These are phyloP conservation scores for Alternaria triticina DNA, from an alignment of 2,329 filamentous ascomycete genomes.

Conservation along the genomic window DNA sequence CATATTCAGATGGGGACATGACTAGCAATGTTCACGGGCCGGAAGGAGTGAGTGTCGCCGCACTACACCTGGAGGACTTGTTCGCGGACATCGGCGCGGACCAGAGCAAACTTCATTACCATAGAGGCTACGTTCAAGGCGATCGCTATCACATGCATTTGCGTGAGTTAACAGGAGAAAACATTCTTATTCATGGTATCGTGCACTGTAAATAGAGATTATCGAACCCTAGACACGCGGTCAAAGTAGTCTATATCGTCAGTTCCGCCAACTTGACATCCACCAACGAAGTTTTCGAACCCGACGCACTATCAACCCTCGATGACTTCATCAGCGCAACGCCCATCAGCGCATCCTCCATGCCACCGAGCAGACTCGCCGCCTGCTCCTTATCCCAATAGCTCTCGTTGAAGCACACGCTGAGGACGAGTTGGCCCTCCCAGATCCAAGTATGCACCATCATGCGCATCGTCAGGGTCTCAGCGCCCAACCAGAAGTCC, in stretches of 20 bases:
- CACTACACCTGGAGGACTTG: not conserved
- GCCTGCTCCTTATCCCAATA: conserved; percentile 27
- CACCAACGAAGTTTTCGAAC: not conserved
- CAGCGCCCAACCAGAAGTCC: conserved; percentile 32
- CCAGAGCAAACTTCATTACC: not conserved
- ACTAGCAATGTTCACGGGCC: not conserved
- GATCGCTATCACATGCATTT: not conserved
- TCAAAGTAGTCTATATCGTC: not conserved
- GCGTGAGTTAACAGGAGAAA: not conserved
- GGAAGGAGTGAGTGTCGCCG: not conserved
- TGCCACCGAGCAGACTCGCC: conserved; percentile 15
- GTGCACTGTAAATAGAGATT: not conserved
- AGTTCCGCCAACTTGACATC: not conserved
- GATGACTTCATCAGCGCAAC: conserved; percentile 7
- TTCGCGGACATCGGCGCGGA: not conserved
- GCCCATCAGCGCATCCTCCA: conserved; percentile 22
- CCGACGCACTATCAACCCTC: not conserved
- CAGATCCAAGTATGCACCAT: conserved; percentile 35
- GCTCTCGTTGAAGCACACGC: conserved; percentile 30
- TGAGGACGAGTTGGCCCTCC: conserved; percentile 25
- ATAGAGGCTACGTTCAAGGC: not conserved
- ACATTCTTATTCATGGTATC: not conserved
- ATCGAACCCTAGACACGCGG: not conserved
- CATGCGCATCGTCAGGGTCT: conserved; percentile 30
- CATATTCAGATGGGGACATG: not conserved